Evolutionary conservation across 1,284 basidiomycete genomes (phyloP), one percentile per base, ranked within the genome.

Genomic region (Athelia sp.): DNA sequence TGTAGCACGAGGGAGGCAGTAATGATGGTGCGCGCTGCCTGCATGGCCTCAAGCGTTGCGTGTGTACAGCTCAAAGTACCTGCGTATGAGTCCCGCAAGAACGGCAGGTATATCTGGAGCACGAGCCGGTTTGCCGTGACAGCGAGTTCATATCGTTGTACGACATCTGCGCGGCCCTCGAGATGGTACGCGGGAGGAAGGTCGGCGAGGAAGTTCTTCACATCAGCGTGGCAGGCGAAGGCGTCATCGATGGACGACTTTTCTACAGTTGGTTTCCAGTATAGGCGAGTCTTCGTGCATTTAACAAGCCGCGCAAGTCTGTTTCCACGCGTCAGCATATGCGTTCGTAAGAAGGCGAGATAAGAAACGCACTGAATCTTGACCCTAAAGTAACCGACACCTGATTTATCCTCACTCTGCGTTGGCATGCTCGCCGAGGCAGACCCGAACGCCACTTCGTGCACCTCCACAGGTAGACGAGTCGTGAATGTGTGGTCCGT

Each of bases 91-190:
- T 56, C 65, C 13, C 67, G 75, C 49, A 86, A 61, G 63, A 87
- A 85, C 0, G 86, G 85, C n/a, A 81, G 60, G 60, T 84, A 87
- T 8, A 80, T 68, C 62, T 79, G 81, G 55, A 88, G 66, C 50
- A 85, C 70, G 45, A 86, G 60, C 38, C 79, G 67, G 52, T 86
- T 74, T 4, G 81, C 79, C 36, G 76, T 68, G 34, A 84, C 74
- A 0, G 73, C 72, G 42, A 87, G 66, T 54, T 84, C 84, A 56
- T 73, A 84, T 22, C 74, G 74, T 56, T 78, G 76, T 8, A 73
- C 71, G 46, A 73, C 59, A 50, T 70, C 67, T 3, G 60, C 54
- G 36, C 67, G 58, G 47, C 62, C 53, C 47, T 70, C 66, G 46
- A 74, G 62, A 15, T 64, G 67, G 56, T 71, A 76, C 14, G 60